Percentiles rank a stretch among this genome's conserved stretches.
phyloP scores from a whole-genome alignment of 2,329 filamentous ascomycete species.

The Trichoderma pleuroti region DNA sequence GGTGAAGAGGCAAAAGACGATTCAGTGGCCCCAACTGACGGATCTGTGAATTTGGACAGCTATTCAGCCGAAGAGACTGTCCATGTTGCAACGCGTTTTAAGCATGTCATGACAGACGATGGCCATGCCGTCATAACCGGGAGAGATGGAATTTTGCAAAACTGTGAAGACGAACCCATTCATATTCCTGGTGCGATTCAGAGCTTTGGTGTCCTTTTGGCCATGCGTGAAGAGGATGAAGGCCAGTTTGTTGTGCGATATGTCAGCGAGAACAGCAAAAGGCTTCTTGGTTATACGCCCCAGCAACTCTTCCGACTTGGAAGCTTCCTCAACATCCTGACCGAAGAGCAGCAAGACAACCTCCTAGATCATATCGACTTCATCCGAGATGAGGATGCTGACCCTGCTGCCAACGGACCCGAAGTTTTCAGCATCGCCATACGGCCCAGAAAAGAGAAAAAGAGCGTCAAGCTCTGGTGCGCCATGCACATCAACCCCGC shows the following conservation, averaged over 20 bases:
- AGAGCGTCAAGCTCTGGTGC: constrained; percentile 74
- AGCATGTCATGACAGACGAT: constrained; percentile 69
- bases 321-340: constrained; percentile 79
- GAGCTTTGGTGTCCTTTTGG: constrained; percentile 73
- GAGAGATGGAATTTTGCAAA: constrained; percentile 67
- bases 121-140: constrained; percentile 83
- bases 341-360: constrained; percentile 79
- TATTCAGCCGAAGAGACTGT: constrained; percentile 32
- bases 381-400: constrained; percentile 75
- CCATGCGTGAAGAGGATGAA: constrained; percentile 65
- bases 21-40: not conserved
- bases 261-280: constrained; percentile 76
- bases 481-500: constrained; percentile 72
- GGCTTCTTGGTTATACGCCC: constrained; percentile 73
- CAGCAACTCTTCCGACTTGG: constrained; percentile 68
- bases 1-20: not conserved
- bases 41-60: not conserved
- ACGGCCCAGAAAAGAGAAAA: constrained; percentile 47
- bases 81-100: constrained; percentile 70
- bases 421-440: constrained; percentile 82
- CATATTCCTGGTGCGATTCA: constrained; percentile 81
- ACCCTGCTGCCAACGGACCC: constrained; percentile 71
- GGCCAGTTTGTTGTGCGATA: constrained; percentile 67
- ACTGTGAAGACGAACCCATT: constrained; percentile 88
- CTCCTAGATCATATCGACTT: constrained; percentile 85